These are phyloP conservation scores for Suillus fuscotomentosus DNA, from an alignment of 768 basidiomycete species.

Conservation along the genomic window DNA sequence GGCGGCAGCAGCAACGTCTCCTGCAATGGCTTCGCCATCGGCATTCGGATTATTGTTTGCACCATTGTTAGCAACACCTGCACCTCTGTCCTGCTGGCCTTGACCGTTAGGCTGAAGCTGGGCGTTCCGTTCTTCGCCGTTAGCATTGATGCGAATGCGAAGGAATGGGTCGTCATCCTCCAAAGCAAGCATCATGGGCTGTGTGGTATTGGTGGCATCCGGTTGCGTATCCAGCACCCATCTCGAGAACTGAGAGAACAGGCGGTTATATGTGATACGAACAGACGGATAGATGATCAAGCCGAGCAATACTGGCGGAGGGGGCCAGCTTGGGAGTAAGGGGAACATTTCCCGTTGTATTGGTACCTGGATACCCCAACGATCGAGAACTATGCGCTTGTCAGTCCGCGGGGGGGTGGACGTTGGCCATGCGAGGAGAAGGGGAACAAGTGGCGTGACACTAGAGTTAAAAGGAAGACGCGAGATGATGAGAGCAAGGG, in stretches of 20 bases:
- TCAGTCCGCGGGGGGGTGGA: conserved; percentile 22
- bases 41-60: conserved; percentile 8
- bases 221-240: conserved; percentile 41
- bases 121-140: conserved; percentile 27
- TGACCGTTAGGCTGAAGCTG: conserved; percentile 13
- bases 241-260: conserved; percentile 39
- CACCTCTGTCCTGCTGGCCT: conserved; percentile 11
- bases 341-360: conserved; percentile 22
- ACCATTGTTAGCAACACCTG: conserved; percentile 11
- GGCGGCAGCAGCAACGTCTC: conserved; percentile 47
- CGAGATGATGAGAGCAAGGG: conserved; percentile 63
- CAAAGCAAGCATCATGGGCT: conserved; percentile 19
- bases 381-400: conserved; percentile 11
- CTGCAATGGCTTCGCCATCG: conserved; percentile 13
- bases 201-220: conserved; percentile 17
- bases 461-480: conserved; percentile 43
- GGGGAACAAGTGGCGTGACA: conserved; percentile 21
- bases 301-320: conserved; percentile 56
- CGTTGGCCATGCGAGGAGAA: conserved; percentile 29
- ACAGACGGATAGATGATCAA: conserved; percentile 51
- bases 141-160: conserved; percentile 29
- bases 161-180: conserved; percentile 30
- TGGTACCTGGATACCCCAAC: conserved; percentile 3
- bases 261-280: conserved; percentile 41
- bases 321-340: conserved; percentile 49